Evolutionary conservation across 1,284 basidiomycete species (phyloP).

Genomic region (Stereum hirsutum): DNA sequence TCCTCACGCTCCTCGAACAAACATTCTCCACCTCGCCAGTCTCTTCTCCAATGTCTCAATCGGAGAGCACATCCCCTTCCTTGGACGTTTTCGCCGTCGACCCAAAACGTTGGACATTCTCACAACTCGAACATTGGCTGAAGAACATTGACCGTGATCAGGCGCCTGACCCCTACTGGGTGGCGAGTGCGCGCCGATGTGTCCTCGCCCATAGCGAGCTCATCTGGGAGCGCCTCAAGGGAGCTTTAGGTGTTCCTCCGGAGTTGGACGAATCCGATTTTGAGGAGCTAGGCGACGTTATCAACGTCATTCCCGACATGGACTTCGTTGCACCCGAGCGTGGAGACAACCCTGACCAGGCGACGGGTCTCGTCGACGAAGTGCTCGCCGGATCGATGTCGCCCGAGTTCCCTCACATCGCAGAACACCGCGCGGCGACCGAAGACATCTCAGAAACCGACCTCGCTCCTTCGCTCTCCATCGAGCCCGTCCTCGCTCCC

Average conservation of each 20-base stretch:
- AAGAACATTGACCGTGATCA: constrained; percentile 48
- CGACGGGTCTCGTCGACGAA: constrained; percentile 3
- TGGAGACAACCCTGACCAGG: neutral
- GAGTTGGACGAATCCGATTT: constrained; percentile 58
- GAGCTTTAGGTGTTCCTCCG: constrained; percentile 66
- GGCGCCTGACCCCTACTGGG: constrained; percentile 55
- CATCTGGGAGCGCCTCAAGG: constrained; percentile 77
- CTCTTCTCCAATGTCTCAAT: constrained; percentile 8
- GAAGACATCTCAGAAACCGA: neutral
- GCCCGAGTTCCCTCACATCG: constrained; percentile 11
- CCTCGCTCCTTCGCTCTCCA: constrained; percentile 11
- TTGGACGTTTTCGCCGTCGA: constrained; percentile 25
- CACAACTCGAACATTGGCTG: constrained; percentile 51
- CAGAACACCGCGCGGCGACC: neutral
- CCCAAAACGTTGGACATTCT: constrained; percentile 48
- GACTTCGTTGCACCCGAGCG: constrained; percentile 1
- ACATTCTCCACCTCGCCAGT: constrained; percentile 37
- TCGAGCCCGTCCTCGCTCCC: constrained; percentile 20
- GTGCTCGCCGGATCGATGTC: neutral
- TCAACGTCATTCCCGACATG: constrained; percentile 4
- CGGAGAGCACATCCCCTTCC: constrained; percentile 15
- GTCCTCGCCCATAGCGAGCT: constrained; percentile 64
- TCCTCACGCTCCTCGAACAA: constrained; percentile 63
- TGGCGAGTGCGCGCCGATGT: constrained; percentile 52
- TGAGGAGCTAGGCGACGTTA: constrained; percentile 10